Percentiles rank a stretch among this genome's conserved stretches.
Evolutionary conservation across 345 rosid genomes (phyloP).

Genomic region (Hirschfeldia incana): DNA sequence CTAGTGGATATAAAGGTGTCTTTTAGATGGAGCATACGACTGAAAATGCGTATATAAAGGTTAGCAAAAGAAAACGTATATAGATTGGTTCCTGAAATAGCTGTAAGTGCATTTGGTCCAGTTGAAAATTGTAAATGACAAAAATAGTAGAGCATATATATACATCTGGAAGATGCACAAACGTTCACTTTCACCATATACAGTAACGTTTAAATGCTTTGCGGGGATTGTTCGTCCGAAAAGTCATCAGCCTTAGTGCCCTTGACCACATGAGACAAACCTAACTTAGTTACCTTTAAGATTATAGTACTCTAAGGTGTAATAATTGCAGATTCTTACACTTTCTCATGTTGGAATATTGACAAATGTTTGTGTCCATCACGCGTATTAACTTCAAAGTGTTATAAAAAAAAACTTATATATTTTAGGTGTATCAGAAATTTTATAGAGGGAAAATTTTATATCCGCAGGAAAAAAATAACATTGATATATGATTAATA

Average conservation of each 20-base stretch:
- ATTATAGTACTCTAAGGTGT: not conserved
- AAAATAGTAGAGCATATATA: not conserved
- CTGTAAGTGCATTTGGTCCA: not conserved
- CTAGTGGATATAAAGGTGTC: not conserved
- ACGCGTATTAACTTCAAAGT: not conserved
- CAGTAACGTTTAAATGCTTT: not conserved
- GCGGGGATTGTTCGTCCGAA: not conserved
- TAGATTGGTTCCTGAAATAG: not conserved
- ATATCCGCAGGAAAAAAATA: too few relatives aligned
- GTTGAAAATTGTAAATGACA: not conserved
- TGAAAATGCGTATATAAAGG: not conserved
- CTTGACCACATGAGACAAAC: not conserved
- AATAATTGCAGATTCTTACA: not conserved
- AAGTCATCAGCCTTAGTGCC: not conserved
- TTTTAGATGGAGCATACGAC: not conserved
- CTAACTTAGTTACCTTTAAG: not conserved
- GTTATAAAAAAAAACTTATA: too few relatives aligned
- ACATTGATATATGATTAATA: too few relatives aligned
- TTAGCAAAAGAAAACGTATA: too few relatives aligned
- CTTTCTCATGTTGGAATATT: not conserved
- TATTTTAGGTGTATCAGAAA: too few relatives aligned
- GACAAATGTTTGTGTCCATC: not conserved
- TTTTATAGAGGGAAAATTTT: too few relatives aligned
- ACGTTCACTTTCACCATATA: not conserved
- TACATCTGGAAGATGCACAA: not conserved